Evolutionary conservation across 2,329 filamentous ascomycete genomes (phyloP), one percentile per base, ranked within the genome.

Genomic region (Colletotrichum cuscutae): DNA sequence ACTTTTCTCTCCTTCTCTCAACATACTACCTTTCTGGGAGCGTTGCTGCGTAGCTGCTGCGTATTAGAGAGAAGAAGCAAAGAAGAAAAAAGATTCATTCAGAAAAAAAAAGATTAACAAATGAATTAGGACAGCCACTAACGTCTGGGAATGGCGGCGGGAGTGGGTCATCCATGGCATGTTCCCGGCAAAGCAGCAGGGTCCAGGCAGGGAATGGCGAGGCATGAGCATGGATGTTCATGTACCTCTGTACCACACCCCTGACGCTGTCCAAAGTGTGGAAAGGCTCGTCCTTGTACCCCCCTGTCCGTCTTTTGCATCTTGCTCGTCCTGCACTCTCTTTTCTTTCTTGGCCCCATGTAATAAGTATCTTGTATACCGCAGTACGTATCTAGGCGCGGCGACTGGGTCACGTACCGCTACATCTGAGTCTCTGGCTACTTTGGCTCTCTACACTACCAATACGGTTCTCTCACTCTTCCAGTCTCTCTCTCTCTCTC

Each of bases 101-200:
- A 53, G 19, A 67, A 62, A 46, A n/a, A n/a, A 56, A 64, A 57
- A 68, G 8, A 57, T 63, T 68, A 24, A 26, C 24, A 65, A 49
- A 63, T 56, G 42, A 68, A 68, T 49, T 68, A 70, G 60, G 60
- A 70, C 56, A 59, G 56, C 66, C 32, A 70, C 70, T 70, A 72
- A 70, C 35, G 59, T 72, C 70, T 70, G 26, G 60, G 66, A 70
- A 70, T 72, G 60, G 60, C 54, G 54, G 46, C 60, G 26, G 70
- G 13, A 32, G 66, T 72, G 66, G 70, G 62, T 35, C 59, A 42
- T 30, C 28, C n/a, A 65, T 72, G 70, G 70, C 54, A 70, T 65
- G 56, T 70, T 60, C 60, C 70, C 70, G 54, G 60, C 66, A 64
- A 70, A 54, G 70, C 49, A 72, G 66, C 70, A 72, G 70, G 70